Conservation (phyloP, 345 rosid species). For the Eucalyptus fibrosa region DNA sequence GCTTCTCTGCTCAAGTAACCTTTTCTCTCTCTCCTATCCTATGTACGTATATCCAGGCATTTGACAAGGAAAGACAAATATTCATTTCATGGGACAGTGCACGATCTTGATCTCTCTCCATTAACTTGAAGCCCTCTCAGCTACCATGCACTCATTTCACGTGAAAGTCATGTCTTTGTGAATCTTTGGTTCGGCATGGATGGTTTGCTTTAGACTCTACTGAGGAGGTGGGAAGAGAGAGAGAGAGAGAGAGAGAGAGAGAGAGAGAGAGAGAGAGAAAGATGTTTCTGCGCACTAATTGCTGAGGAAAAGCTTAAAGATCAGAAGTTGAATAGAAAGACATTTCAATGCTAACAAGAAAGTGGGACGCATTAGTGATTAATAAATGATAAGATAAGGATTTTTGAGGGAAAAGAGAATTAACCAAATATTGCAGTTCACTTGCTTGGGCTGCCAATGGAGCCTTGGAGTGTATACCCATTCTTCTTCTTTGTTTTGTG, state of each 20-base stretch:
- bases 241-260: not conserved
- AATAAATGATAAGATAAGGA: not conserved
- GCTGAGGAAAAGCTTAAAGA: not conserved
- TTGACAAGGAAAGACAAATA: not conserved
- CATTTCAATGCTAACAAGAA: not conserved
- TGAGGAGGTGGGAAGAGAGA: not conserved
- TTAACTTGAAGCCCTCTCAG: not conserved
- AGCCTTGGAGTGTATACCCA: not conserved
- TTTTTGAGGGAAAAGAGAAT: not conserved
- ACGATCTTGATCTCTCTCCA: not conserved
- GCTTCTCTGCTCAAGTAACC: constrained; percentile 17
- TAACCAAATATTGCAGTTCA: not conserved
- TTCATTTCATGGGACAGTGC: not conserved
- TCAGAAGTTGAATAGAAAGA: not conserved
- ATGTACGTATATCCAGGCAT: not conserved
- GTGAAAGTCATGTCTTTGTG: not conserved
- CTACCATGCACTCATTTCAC: not conserved
- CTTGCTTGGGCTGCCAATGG: not conserved
- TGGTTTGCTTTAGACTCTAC: not conserved
- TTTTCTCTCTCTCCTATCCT: not conserved
- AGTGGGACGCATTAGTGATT: not conserved
- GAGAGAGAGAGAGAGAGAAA: not conserved
- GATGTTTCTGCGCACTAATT: not conserved
- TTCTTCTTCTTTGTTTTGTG: not conserved
- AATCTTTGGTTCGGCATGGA: not conserved